phyloP scores from a whole-genome alignment of 176 grass and related monocot species.

The Eragrostis curvula region DNA sequence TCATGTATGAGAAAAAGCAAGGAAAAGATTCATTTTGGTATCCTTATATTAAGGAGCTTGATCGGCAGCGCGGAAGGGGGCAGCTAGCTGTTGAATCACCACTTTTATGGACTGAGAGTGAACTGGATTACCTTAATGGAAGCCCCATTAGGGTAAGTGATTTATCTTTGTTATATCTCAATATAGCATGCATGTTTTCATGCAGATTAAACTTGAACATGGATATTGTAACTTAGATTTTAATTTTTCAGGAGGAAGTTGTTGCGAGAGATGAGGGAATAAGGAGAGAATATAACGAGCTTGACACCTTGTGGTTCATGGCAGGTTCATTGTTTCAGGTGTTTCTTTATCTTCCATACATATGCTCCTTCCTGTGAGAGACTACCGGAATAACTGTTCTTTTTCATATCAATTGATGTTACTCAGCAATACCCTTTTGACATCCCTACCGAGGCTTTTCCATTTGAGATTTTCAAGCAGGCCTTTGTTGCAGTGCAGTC shows the following conservation, averaged over 20 bases:
- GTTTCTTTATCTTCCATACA: constrained; percentile 31
- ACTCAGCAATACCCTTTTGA: constrained; percentile 99
- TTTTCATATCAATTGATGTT: constrained; percentile 36
- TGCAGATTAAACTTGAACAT: constrained; percentile 26
- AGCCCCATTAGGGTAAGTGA: constrained; percentile 78
- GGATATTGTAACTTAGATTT: constrained; percentile 6
- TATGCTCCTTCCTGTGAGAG: constrained; percentile 13
- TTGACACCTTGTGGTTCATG: constrained; percentile 99
- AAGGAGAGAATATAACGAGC: constrained; percentile 92
- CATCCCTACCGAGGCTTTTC: constrained; percentile 94
- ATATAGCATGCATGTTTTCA: background rate
- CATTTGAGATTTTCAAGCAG: constrained; percentile 97
- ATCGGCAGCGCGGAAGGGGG: constrained; percentile 90
- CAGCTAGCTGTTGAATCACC: constrained; percentile 97
- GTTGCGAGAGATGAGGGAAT: constrained; percentile 89
- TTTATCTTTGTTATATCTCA: constrained; percentile 35
- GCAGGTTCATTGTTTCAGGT: constrained; percentile 99
- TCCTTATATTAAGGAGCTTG: constrained; percentile 93
- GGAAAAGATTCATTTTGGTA: constrained; percentile 94
- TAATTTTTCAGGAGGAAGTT: constrained; percentile 75
- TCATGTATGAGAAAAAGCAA: constrained; percentile 99
- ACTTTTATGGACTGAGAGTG: constrained; percentile 87
- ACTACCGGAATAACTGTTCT: constrained; percentile 23
- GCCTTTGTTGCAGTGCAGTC: constrained; percentile 99
- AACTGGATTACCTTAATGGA: constrained; percentile 83